Conservation (phyloP, 1,139 yeast genomes). For the Meyerozyma athensensis region DNA sequence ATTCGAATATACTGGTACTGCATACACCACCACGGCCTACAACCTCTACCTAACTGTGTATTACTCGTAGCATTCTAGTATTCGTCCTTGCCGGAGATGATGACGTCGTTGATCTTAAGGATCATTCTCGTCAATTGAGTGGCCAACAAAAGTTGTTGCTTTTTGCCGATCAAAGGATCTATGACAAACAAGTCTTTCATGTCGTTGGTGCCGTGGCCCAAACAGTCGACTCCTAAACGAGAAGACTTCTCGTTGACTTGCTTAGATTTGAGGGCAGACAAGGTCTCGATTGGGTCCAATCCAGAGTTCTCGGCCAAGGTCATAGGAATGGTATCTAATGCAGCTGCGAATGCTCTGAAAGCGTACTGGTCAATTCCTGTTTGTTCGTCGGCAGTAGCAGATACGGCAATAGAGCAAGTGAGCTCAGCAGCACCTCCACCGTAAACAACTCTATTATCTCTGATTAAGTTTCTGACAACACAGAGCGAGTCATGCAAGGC, state of each 20-base stretch:
- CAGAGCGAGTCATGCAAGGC: constrained; percentile 96
- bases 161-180: constrained; percentile 95
- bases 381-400: constrained; percentile 88
- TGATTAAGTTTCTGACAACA: constrained; percentile 92
- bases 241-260: constrained; percentile 73
- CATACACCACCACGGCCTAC: neutral
- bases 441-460: constrained; percentile 89
- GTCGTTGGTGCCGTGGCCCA: constrained; percentile 80
- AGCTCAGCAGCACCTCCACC: constrained; percentile 99
- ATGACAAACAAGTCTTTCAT: constrained; percentile 94
- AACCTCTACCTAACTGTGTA: neutral
- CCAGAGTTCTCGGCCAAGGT: constrained; percentile 97
- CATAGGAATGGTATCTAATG: constrained; percentile 89
- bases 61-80: constrained; percentile 33
- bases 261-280: constrained; percentile 76
- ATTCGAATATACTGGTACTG: constrained; percentile 1
- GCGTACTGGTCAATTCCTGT: constrained; percentile 97
- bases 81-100: constrained; percentile 84
- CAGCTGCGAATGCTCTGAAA: constrained; percentile 88
- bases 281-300: constrained; percentile 84
- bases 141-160: constrained; percentile 90
- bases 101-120: constrained; percentile 91
- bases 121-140: constrained; percentile 98
- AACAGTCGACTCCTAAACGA: constrained; percentile 87
- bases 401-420: constrained; percentile 85